A percentile compares a stretch with the other conserved stretches of the same genome.
Evolutionary conservation across 1,284 basidiomycete genomes (phyloP).

Genomic region (Pyrrhoderma lamaoense): DNA sequence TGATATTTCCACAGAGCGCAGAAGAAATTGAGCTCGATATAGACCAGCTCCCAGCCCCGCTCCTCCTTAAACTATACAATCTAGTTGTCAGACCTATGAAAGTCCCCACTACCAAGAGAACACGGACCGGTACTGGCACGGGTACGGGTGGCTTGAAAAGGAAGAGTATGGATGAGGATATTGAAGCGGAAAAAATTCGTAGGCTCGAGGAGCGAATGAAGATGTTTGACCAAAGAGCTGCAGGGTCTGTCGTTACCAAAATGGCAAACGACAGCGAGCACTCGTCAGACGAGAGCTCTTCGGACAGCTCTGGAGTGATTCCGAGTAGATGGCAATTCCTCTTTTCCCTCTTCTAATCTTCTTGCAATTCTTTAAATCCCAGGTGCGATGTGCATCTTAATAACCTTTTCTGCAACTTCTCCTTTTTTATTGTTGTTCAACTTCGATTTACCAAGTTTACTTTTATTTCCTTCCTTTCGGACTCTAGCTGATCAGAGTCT

Average conservation of each 20-base stretch:
- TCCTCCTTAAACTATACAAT: slow-evolving; percentile 88
- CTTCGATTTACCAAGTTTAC: not conserved
- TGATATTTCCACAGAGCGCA: slow-evolving; percentile 52
- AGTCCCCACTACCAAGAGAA: slow-evolving; percentile 52
- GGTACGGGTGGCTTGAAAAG: slow-evolving; percentile 83
- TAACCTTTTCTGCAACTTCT: not conserved
- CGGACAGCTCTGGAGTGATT: slow-evolving; percentile 74
- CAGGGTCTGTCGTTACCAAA: slow-evolving; percentile 27
- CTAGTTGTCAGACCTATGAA: slow-evolving; percentile 78
- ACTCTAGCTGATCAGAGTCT: not conserved
- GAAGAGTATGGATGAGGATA: slow-evolving; percentile 88
- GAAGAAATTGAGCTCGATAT: slow-evolving; percentile 98
- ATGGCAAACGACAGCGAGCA: slow-evolving; percentile 57
- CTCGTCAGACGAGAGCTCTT: slow-evolving; percentile 71
- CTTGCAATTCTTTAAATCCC: not conserved
- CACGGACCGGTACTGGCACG: slow-evolving; percentile 63
- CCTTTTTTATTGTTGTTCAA: not conserved
- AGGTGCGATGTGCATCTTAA: slow-evolving; percentile 9
- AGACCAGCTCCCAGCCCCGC: slow-evolving; percentile 75
- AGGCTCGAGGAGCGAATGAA: slow-evolving; percentile 77
- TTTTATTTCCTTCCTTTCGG: not conserved
- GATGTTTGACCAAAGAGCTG: slow-evolving; percentile 52
- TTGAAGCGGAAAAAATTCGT: slow-evolving; percentile 84
- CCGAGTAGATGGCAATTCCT: slow-evolving; percentile 44
- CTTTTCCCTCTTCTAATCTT: slow-evolving; percentile 2